Evolutionary conservation across 1,284 basidiomycete species (phyloP).

Genomic region (Sphaerobolus stellatus): DNA sequence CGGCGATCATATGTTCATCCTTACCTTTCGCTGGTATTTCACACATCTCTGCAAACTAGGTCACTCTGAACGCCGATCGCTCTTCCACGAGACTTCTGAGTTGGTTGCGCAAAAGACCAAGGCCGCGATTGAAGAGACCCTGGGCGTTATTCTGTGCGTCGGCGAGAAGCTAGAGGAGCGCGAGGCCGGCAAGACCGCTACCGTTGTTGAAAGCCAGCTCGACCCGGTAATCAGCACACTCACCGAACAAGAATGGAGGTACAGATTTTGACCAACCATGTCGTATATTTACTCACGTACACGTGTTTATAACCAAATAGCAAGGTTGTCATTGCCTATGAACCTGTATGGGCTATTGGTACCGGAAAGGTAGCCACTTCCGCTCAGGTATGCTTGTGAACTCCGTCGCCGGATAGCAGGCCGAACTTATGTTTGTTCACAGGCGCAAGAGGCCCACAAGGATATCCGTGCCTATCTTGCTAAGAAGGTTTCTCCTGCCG

Average conservation of each 20-base stretch:
- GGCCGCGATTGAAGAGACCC: constrained; percentile 69
- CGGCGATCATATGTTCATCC: background rate
- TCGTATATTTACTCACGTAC: background rate
- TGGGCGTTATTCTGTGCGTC: constrained; percentile 93
- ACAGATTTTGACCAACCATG: background rate
- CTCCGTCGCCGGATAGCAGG: background rate
- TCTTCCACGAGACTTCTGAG: constrained; percentile 88
- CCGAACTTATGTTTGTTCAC: constrained; percentile 15
- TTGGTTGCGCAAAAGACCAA: constrained; percentile 86
- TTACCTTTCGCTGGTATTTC: background rate
- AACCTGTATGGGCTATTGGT: constrained; percentile 98
- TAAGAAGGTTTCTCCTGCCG: constrained; percentile 62
- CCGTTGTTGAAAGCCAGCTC: constrained; percentile 84
- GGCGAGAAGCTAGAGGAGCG: constrained; percentile 93
- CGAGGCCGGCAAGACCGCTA: constrained; percentile 75
- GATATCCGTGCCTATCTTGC: constrained; percentile 81
- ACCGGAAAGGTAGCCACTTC: constrained; percentile 95
- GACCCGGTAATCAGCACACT: constrained; percentile 71
- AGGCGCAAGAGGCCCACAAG: constrained; percentile 90
- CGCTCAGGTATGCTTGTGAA: constrained; percentile 44
- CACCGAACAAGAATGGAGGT: constrained; percentile 79
- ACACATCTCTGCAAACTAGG: constrained; percentile 40
- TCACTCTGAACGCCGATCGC: constrained; percentile 93
- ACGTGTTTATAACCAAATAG: constrained; percentile 37
- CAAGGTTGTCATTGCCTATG: constrained; percentile 93